phyloP scores from a whole-genome alignment of 2,329 filamentous ascomycete genomes.

The Cryphonectria parasitica region DNA sequence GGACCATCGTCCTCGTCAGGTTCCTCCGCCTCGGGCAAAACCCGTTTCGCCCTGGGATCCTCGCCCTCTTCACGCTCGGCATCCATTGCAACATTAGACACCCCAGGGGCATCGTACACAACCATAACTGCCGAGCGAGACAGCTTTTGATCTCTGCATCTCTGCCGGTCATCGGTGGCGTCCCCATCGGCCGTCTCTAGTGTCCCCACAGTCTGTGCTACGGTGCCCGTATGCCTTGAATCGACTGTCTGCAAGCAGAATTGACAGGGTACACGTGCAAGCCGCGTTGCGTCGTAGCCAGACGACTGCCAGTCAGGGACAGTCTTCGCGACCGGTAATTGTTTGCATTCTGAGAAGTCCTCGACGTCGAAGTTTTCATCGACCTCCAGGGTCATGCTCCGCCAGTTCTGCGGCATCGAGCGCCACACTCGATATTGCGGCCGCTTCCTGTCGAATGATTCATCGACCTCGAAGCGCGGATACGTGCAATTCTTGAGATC shows the following conservation, averaged over 20 bases:
- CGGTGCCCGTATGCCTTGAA: neutral
- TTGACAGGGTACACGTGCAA: neutral
- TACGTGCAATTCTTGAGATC: neutral
- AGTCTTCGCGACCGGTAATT: neutral
- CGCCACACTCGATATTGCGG: neutral
- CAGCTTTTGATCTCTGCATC: neutral
- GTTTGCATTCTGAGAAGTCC: neutral
- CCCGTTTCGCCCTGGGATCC: neutral
- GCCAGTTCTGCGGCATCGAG: neutral
- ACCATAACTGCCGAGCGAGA: neutral
- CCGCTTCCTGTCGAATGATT: neutral
- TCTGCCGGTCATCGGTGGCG: neutral
- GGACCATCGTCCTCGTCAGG: neutral
- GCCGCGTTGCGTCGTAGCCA: neutral
- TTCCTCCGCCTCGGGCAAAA: neutral
- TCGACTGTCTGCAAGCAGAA: neutral
- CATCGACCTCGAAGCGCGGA: neutral
- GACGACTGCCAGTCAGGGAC: neutral
- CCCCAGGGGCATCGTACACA: neutral
- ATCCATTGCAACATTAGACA: neutral
- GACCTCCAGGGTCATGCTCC: conserved; percentile 3
- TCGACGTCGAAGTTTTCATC: conserved; percentile 6
- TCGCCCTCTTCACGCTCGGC: neutral
- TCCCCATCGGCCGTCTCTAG: neutral
- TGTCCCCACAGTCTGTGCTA: neutral